Evolutionary conservation across 1,284 basidiomycete genomes (phyloP).

Genomic region (Rhizoctonia solani): DNA sequence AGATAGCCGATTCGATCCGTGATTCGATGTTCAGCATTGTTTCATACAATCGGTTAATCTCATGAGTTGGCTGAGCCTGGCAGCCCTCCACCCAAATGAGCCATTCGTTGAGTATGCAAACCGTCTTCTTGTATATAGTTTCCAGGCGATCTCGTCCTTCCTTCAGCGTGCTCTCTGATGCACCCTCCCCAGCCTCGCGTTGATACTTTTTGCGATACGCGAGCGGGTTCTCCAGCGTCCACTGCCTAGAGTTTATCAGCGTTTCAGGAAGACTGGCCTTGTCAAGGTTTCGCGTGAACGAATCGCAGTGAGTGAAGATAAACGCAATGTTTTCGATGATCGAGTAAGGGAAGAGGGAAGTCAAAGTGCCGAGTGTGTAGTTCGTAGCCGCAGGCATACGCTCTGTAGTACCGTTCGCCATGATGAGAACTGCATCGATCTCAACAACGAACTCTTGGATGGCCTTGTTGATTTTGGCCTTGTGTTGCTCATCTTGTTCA

Average conservation of each 20-base stretch:
- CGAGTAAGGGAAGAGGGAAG: constrained; percentile 42
- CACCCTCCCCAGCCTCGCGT: too few species aligned
- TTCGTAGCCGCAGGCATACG: constrained; percentile 2
- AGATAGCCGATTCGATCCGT: neutral
- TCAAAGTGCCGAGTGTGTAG: constrained; percentile 37
- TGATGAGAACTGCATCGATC: constrained; percentile 27
- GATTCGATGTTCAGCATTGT: neutral
- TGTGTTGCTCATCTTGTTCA: constrained; percentile 34
- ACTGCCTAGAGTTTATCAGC: neutral
- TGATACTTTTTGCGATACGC: neutral
- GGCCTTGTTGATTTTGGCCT: constrained; percentile 31
- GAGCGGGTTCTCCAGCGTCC: constrained; percentile 11
- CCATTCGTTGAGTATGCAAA: constrained; percentile 8
- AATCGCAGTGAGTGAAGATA: constrained; percentile 42
- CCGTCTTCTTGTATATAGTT: neutral
- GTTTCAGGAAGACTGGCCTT: constrained; percentile 36
- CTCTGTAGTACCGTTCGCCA: constrained; percentile 17
- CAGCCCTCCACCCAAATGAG: neutral
- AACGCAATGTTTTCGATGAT: constrained; percentile 44
- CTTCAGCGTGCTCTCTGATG: neutral
- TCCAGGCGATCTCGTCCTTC: neutral
- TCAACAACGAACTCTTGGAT: neutral
- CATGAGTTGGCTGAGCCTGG: neutral
- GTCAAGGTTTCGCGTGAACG: constrained; percentile 42
- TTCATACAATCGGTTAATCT: constrained; percentile 11